Evolutionary conservation across 768 basidiomycete genomes (phyloP), one percentile per base, ranked within the genome.

Genomic region (Boletus sp.): DNA sequence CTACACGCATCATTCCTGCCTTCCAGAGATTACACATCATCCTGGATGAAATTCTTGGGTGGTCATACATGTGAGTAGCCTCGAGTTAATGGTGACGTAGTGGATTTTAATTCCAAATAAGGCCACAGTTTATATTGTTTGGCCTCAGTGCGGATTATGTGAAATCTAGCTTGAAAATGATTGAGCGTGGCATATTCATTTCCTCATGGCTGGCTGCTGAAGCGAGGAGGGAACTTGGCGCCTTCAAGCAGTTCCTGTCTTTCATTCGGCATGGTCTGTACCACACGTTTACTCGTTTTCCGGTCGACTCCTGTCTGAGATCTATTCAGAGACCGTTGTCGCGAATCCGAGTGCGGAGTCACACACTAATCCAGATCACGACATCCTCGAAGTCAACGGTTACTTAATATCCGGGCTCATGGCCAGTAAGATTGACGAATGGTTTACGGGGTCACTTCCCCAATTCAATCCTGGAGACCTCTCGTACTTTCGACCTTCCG

Each of bases 381-480:
- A 93, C 70, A 79, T 87, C 58, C 76, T 92, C 50, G 88, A 91
- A 77, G 90, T 89, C 50, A 89, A 90, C 69, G 82, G 84, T 61
- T 93, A 93, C 70, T 77, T 93, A 64, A 83, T 82, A 63, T 83
- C 82, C 42, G 89, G 90, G 47, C 79, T 93, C 44, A 76, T 80
- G 51, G 75, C 77, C 52, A 91, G 87, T 70, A 73, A 78, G 49
- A 82, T 93, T 72, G 90, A 92, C 75, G 80, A 78, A 61, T 93
- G 90, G 89, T 93, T 93, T 70, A 78, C 78, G 68, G 89, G 88
- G 18, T 81, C 83, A 50, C 50, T 46, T 52, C 68, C 74, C 48
- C 65, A 66, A 69, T 70, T 74, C 62, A 62, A 72, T 60, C 67
- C 68, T 55, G 67, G 62, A 47, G 70, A 72, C 60, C 65, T 71